phyloP scores from a whole-genome alignment of 768 basidiomycete species.

The Calvatia gigantea region DNA sequence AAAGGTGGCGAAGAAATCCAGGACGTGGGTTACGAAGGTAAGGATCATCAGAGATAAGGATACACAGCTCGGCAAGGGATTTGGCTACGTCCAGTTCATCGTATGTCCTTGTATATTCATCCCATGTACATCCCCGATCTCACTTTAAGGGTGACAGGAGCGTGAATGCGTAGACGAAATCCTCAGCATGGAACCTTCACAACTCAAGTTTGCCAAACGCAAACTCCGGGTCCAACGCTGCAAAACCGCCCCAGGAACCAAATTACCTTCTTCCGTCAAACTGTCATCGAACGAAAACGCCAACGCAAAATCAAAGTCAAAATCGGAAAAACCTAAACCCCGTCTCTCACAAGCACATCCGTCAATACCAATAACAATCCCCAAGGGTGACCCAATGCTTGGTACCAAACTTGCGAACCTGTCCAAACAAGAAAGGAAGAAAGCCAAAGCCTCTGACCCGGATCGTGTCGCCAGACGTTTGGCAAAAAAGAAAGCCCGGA shows the following conservation, averaged over 20 bases:
- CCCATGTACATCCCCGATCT: neutral
- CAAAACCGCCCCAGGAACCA: conserved; percentile 57
- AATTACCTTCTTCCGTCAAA: conserved; percentile 19
- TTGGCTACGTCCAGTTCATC: conserved; percentile 86
- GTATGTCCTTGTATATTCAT: conserved; percentile 46
- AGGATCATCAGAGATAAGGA: conserved; percentile 86
- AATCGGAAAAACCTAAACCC: conserved; percentile 15
- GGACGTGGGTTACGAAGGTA: conserved; percentile 77
- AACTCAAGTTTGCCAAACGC: conserved; percentile 90
- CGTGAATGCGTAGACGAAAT: conserved; percentile 91
- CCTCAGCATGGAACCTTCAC: conserved; percentile 69
- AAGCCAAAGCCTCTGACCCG: conserved; percentile 71
- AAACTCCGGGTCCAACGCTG: conserved; percentile 89
- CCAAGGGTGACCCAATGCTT: conserved; percentile 80
- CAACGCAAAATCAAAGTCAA: neutral
- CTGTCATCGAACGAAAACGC: conserved; percentile 16
- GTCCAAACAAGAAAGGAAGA: conserved; percentile 84
- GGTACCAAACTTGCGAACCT: conserved; percentile 76
- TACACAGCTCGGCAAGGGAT: conserved; percentile 93
- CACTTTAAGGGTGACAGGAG: conserved; percentile 48
- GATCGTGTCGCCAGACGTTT: conserved; percentile 80
- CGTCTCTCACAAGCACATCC: conserved; percentile 14
- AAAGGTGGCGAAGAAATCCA: conserved; percentile 30
- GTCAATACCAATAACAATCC: conserved; percentile 32
- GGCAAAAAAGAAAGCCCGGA: conserved; percentile 85